Base-by-base conservation (phyloP, 306 rosid genomes). In the Calophaca sinica region DNA sequence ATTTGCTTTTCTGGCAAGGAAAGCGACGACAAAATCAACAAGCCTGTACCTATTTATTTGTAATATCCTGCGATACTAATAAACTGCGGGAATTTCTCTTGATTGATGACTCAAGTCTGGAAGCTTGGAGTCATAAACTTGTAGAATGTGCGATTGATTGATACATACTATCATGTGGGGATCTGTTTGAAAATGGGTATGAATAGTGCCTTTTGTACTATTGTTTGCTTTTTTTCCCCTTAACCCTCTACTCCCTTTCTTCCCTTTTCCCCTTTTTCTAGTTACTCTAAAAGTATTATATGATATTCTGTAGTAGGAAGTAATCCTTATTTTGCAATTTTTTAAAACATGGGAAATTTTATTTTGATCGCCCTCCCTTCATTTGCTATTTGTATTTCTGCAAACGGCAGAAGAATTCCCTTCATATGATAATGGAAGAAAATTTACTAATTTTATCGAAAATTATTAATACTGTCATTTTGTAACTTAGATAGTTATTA, bases 371-470 rank as follows among this genome's bases (percentile, higher is more conserved):
- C 39, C 59, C 29, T 51, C 13, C 44, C 39, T 28, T 61, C 29
- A 20, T 54, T 46, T 54, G 14, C 53, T 15, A 9, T 14, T 61
- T 67, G 46, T 72, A 44, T 42, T 41, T 64, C 53, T 64, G 36
- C 68, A 61, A 69, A 35, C 58, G 10, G 42, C 20, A 20, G 38
- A 7, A 9, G 28, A 82, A 73, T 42, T 60, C 59, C 52, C 46
- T 45, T 28, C 55, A 29, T 45, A 66, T 66, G 57, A 29, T 15
- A 35, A 9, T 10, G 13, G 51, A 45, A 1, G 51, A 11, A 66
- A 66, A 11, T 45, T 66, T 5, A 28, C 48, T 66, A 45, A 31
- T 14, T 5, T 50, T 74, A 5, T 65, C 11, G 13, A 5, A 29
- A 65, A 58, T 13, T 54, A 51, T 62, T 53, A 9, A 36, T 50